A percentile compares a stretch with the other conserved stretches of the same genome.
phyloP scores from a whole-genome alignment of 1,139 yeast genomes.

The Saccharomycopsis crataegensis region DNA sequence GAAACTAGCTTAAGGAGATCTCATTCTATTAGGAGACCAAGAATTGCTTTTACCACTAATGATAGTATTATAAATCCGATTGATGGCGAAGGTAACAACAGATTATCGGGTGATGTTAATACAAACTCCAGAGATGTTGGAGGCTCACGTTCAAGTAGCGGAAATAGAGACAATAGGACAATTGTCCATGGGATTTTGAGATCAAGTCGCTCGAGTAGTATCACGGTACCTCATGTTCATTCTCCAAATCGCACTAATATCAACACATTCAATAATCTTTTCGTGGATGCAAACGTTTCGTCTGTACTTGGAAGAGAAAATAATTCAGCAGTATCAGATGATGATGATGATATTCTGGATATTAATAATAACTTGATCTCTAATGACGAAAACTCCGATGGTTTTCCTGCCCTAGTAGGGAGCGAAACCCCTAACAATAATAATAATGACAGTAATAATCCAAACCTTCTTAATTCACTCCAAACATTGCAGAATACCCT shows the following conservation, averaged over 20 bases:
- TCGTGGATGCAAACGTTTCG: slow-evolving; percentile 1
- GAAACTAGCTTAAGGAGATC: neutral
- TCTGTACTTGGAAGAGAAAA: neutral
- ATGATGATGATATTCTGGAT: neutral
- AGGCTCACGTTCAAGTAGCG: neutral
- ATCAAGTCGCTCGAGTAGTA: slow-evolving; percentile 11
- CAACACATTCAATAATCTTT: slow-evolving; percentile 12
- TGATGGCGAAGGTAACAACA: neutral
- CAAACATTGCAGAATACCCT: slow-evolving; percentile 17
- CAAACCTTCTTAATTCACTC: neutral
- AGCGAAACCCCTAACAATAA: neutral
- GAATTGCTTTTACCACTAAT: neutral
- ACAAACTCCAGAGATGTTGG: too few relatives aligned
- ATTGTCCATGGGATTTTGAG: slow-evolving; percentile 15
- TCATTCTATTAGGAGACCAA: neutral
- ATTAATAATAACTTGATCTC: neutral
- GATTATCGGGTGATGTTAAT: neutral
- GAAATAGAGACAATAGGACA: neutral
- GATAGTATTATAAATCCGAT: neutral
- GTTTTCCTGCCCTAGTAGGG: too few relatives aligned
- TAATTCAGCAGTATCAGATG: neutral
- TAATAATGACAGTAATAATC: neutral
- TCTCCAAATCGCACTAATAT: slow-evolving; percentile 8
- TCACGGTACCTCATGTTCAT: neutral
- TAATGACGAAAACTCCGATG: too few relatives aligned